Conservation (phyloP, 169 alveolate species). For the Theileria parva region DNA sequence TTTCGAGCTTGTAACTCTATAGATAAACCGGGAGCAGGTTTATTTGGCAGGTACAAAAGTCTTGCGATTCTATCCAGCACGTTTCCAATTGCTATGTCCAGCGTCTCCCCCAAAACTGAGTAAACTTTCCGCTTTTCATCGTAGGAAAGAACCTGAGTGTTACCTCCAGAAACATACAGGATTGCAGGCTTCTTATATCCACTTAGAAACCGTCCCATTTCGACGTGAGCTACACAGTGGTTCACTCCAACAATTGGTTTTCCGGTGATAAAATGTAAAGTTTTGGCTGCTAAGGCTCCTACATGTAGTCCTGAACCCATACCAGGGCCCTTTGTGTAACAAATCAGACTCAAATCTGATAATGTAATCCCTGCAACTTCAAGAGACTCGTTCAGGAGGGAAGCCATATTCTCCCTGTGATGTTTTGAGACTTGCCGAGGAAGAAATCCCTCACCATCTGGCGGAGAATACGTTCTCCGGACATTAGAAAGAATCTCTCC, state of each 20-base stretch:
- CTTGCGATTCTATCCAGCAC: slow-evolving; percentile 97
- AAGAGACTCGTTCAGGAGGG: slow-evolving; percentile 86
- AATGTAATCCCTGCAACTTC: slow-evolving; percentile 83
- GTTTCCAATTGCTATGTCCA: slow-evolving; percentile 98
- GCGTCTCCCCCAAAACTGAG: slow-evolving; percentile 96
- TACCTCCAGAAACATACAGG: slow-evolving; percentile 98
- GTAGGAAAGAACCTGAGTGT: slow-evolving; percentile 93
- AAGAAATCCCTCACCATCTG: slow-evolving; percentile 97
- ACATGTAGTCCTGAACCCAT: slow-evolving; percentile 97
- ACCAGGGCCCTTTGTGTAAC: slow-evolving; percentile 99
- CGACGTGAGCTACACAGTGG: slow-evolving; percentile 99
- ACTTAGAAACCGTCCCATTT: slow-evolving; percentile 97
- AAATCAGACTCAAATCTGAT: slow-evolving; percentile 83
- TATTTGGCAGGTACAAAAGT: slow-evolving; percentile 91
- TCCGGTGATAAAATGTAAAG: slow-evolving; percentile 88
- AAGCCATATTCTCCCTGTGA: slow-evolving; percentile 90
- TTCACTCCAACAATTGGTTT: slow-evolving; percentile 96
- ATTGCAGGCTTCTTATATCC: slow-evolving; percentile 92
- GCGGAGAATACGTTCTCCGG: slow-evolving; percentile 94
- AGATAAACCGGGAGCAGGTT: slow-evolving; percentile 98
- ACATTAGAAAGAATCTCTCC: slow-evolving; percentile 95
- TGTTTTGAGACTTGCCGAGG: slow-evolving; percentile 97
- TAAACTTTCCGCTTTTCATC: slow-evolving; percentile 82
- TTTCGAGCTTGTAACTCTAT: slow-evolving; percentile 94
- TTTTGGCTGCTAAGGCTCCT: slow-evolving; percentile 95